Evolutionary conservation across 2,329 filamentous ascomycete species (phyloP), one percentile per base, ranked within the genome.

Genomic region (Pleurostoma richardsiae): DNA sequence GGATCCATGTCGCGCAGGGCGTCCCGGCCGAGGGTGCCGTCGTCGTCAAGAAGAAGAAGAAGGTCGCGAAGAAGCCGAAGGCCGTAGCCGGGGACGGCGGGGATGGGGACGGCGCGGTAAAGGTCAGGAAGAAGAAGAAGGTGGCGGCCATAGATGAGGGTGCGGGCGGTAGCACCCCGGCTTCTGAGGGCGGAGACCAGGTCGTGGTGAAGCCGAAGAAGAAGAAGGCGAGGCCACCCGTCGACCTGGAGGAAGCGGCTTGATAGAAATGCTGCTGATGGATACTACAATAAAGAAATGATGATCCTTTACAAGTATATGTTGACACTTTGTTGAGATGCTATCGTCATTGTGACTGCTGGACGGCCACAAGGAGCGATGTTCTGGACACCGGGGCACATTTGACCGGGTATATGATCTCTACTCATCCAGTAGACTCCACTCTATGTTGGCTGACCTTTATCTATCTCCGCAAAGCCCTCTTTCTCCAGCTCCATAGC

Each of bases 1-100:
- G 86, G 46, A 83, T 91, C 36, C 79, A 87, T 55, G 79, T 85
- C 26, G 83, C 83, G 27, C 79, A 83, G 56, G 84, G 83, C n/a
- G 80, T 85, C 29, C 75, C 81, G 41, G 73, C 70, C 3, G 85
- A 86, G 58, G 83, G 82, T 1, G 80, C 77, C 0, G 75, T 86
- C 3, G 79, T 90, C 4, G 78, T 75, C 63, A 84, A 80, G 60
- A 86, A 84, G 67, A 85, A 80, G 67, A 85, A 81, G 70, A 83
- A 80, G 66, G 19, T 19, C 19, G 78, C 76, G 65, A 74, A 73
- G 57, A 76, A 71, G 56, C 61, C 48, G 5, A 53, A 44, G 10
- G 50, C 43, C n/a, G 49, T 33, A 42, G 44, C 43, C 30, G 47
- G 41, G n/a, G 49, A 49, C 6, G 43, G 42, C 29, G 64, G 46